phyloP scores from a whole-genome alignment of 768 basidiomycete genomes.

The Termitomyces heimii region DNA sequence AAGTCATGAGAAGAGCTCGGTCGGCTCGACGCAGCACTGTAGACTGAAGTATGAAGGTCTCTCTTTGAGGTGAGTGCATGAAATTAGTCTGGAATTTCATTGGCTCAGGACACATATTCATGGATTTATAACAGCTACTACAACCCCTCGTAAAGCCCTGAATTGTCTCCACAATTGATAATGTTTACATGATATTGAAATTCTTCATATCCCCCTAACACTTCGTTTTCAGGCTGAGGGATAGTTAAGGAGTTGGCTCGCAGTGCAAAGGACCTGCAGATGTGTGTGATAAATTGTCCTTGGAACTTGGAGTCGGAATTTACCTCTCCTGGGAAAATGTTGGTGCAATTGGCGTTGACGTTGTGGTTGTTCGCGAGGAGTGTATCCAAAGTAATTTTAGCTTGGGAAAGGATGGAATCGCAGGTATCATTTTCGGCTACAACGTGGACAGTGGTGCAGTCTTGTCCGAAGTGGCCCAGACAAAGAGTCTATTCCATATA shows the following conservation, averaged over 20 bases:
- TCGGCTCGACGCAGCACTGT: neutral
- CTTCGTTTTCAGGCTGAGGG: neutral
- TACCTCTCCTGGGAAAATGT: conserved; percentile 59
- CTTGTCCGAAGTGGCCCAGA: conserved; percentile 48
- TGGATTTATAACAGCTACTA: neutral
- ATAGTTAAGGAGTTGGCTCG: neutral
- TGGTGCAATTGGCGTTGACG: conserved; percentile 42
- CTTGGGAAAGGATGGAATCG: conserved; percentile 28
- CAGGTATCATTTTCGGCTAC: conserved; percentile 49
- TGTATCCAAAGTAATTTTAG: conserved; percentile 37
- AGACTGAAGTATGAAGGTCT: neutral
- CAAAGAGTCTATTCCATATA: conserved; percentile 35
- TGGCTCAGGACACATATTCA: neutral
- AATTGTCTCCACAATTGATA: neutral
- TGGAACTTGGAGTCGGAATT: neutral
- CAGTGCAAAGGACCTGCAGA: conserved; percentile 10
- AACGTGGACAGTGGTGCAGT: conserved; percentile 49
- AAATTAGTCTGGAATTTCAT: neutral
- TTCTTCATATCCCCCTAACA: too few relatives aligned
- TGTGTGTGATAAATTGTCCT: neutral
- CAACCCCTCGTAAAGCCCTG: neutral
- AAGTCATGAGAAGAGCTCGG: neutral
- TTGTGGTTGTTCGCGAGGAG: conserved; percentile 64
- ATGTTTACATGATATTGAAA: neutral
- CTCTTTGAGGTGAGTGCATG: neutral